Evolutionary conservation across 1,139 yeast species (phyloP), one percentile per base, ranked within the genome.

Genomic region (Blastobotrys serpentis): DNA sequence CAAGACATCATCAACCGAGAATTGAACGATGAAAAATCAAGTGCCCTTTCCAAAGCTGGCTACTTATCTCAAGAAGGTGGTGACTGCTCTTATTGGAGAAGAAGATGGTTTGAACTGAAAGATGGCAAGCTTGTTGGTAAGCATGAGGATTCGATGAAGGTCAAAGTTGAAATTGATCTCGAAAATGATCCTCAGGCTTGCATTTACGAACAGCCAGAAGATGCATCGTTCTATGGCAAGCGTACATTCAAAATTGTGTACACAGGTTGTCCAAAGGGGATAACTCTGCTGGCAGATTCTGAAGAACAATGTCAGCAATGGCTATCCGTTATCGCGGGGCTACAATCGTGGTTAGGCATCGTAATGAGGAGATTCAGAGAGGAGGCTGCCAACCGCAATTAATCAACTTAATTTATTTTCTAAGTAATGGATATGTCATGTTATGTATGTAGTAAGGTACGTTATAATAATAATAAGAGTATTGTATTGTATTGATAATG

Each of bases 61-160:
- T 82, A 74, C 60, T 70, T 85, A 67, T 79, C 81, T 49, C 94
- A 85, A 67, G 87, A 82, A 57, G 94, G 92, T 16, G 92, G 92
- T 0, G 94, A 85, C 67, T 80, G 87, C 61, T 76, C 75, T 11
- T 68, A 74, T 39, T 80, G 86, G 84, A 78, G 84, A 54, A 74
- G 83, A 53, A 66, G 92, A 44, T 84, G 73, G 70, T 85, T 81
- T 70, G 78, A 75, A 57, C 73, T 85, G 25, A 62, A 71, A 34
- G 86, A 84, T 1, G 72, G 76, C 19, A 77, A 80, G 25, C 69
- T 85, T 50, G 67, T 77, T 29, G 89, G 88, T 0, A 84, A 81
- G 60, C 82, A 83, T 57, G 87, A 82, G 56, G 77, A 73, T 43
- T 73, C 82, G 2, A 77, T 73, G 59, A 82, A 82, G 64, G 73